phyloP scores from a whole-genome alignment of 164 flowering plant species.

The Kalanchoe fedtschenkoi region DNA sequence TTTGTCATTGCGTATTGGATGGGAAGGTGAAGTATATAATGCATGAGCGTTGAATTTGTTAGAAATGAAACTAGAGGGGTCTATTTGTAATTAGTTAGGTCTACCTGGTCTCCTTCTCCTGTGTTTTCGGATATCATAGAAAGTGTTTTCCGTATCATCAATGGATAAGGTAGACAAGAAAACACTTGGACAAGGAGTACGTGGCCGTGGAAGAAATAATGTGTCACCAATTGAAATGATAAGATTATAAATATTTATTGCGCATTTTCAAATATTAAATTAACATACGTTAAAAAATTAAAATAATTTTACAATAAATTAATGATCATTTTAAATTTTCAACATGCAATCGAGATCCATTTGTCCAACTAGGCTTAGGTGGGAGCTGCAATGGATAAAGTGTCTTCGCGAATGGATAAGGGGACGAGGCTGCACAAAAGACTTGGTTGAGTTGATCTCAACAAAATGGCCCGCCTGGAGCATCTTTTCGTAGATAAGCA shows the following conservation, averaged over 20 bases:
- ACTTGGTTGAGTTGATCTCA: background rate
- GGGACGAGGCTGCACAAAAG: background rate
- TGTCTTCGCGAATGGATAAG: background rate
- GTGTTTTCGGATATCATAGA: background rate
- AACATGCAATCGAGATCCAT: no score
- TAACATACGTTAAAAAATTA: no score
- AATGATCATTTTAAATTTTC: no score
- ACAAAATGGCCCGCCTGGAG: background rate
- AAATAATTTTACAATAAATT: no score
- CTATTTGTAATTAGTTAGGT: background rate
- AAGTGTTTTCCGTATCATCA: background rate
- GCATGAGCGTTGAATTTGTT: background rate
- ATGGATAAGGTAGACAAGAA: background rate
- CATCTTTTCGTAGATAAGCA: background rate
- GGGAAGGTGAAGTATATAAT: no score
- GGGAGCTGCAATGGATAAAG: background rate
- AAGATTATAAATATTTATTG: no score
- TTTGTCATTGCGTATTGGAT: no score
- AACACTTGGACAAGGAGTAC: conserved; percentile 2
- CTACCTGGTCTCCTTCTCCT: background rate
- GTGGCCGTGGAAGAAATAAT: background rate
- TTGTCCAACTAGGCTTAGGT: no score
- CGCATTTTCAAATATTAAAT: no score
- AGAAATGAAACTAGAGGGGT: background rate
- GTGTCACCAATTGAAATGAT: no score